phyloP scores from a whole-genome alignment of 2,329 filamentous ascomycete species.

The Paradendryphiella salina region DNA sequence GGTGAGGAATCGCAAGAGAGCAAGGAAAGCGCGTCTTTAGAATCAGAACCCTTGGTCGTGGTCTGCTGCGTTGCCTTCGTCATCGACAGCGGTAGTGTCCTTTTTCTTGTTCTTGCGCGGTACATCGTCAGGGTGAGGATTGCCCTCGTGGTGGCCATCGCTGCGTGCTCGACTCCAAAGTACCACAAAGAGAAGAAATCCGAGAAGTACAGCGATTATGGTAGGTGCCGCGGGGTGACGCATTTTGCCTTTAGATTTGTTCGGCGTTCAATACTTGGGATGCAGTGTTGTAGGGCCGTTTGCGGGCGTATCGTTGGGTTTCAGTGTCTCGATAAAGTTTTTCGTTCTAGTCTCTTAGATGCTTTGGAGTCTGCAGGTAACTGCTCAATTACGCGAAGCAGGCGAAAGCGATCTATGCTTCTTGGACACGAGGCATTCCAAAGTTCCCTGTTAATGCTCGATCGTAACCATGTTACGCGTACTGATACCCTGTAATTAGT shows the following conservation, averaged over 20 bases:
- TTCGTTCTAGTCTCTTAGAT: too few species aligned
- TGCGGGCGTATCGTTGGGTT: too few species aligned
- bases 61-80: neutral
- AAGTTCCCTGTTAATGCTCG: too few species aligned
- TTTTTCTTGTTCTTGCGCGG: constrained; percentile 24
- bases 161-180: constrained; percentile 29
- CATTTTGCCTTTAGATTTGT: constrained; percentile 21
- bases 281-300: too few species aligned
- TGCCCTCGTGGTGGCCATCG: constrained; percentile 45
- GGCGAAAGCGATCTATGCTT: too few species aligned
- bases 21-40: neutral
- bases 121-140: constrained; percentile 41
- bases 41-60: neutral
- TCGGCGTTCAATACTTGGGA: neutral
- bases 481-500: too few species aligned
- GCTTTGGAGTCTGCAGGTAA: too few species aligned
- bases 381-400: too few species aligned
- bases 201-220: constrained; percentile 38
- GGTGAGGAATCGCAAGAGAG: too few species aligned
- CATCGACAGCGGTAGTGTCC: neutral
- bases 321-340: too few species aligned
- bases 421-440: too few species aligned
- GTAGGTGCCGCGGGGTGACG: constrained; percentile 43
- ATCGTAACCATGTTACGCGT: too few species aligned
- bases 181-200: constrained; percentile 35